These are phyloP conservation scores for Leccinum olivaceopallidum DNA, from an alignment of 768 basidiomycete species.

Conservation along the genomic window DNA sequence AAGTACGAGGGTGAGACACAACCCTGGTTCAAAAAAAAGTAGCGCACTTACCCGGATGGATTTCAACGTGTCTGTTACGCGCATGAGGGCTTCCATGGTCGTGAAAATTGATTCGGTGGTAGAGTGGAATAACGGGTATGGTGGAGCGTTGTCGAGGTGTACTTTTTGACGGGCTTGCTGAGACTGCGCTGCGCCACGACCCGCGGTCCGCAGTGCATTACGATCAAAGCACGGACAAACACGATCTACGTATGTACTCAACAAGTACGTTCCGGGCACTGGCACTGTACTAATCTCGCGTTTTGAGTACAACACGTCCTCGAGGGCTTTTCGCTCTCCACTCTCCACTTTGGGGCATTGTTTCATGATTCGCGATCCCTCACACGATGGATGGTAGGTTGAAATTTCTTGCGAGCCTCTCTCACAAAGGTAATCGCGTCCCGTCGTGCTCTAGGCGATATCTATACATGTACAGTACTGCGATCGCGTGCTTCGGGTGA, in stretches of 20 bases:
- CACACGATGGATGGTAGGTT: background rate
- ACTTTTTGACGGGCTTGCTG: background rate
- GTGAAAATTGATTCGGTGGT: background rate
- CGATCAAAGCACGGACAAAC: background rate
- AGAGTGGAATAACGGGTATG: background rate
- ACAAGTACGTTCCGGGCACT: background rate
- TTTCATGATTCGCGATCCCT: background rate
- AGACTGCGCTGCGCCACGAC: background rate
- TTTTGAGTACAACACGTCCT: background rate
- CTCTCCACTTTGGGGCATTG: background rate
- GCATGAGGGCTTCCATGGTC: slow-evolving; percentile 65
- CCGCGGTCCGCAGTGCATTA: background rate
- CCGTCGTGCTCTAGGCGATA: background rate
- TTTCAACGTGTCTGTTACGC: slow-evolving; percentile 67
- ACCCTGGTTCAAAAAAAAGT: background rate
- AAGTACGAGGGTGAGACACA: background rate
- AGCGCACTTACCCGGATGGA: slow-evolving; percentile 59
- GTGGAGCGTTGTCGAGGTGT: background rate
- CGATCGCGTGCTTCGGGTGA: background rate
- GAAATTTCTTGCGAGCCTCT: background rate
- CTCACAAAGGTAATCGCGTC: background rate
- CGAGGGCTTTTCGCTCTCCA: background rate
- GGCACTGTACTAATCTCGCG: too few relatives aligned
- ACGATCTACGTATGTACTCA: too few relatives aligned
- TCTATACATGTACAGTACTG: background rate